These are phyloP conservation scores for Lumnitzera littorea DNA, from an alignment of 345 rosid species.

Conservation along the genomic window DNA sequence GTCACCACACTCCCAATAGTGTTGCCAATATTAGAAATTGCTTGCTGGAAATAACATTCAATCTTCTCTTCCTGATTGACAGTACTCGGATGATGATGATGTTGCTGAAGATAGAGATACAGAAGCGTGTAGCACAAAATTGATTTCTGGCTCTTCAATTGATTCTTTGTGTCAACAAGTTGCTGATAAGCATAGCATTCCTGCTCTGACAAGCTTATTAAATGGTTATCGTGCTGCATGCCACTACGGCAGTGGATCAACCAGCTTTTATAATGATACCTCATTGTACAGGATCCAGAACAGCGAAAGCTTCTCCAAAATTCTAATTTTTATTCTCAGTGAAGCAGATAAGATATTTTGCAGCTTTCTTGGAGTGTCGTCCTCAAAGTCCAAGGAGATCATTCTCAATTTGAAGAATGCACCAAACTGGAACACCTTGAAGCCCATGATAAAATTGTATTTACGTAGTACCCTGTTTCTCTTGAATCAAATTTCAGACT, in stretches of 20 bases:
- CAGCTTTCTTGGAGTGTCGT: constrained; percentile 52
- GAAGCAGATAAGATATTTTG: constrained; percentile 62
- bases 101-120: constrained; percentile 32
- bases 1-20: too few species aligned
- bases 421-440: constrained; percentile 57
- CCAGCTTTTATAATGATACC: constrained; percentile 13
- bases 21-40: background rate
- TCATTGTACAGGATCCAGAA: constrained; percentile 22
- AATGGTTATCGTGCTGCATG: constrained; percentile 84
- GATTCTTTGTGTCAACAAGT: constrained; percentile 40
- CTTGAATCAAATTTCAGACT: constrained; percentile 56
- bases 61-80: constrained; percentile 14
- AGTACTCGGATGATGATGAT: constrained; percentile 45
- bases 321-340: constrained; percentile 50
- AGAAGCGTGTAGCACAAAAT: constrained; percentile 17
- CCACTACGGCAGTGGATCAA: constrained; percentile 54
- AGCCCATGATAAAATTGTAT: constrained; percentile 69
- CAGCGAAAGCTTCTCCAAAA: constrained; percentile 39
- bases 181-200: constrained; percentile 40
- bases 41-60: constrained; percentile 1
- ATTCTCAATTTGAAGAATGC: constrained; percentile 57
- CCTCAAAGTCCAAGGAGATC: constrained; percentile 41
- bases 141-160: constrained; percentile 41
- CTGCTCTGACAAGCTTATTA: constrained; percentile 50
- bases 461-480: constrained; percentile 66